Evolutionary conservation across 2,329 filamentous ascomycete species (phyloP).

Genomic region (Daldinia eschscholtzii): DNA sequence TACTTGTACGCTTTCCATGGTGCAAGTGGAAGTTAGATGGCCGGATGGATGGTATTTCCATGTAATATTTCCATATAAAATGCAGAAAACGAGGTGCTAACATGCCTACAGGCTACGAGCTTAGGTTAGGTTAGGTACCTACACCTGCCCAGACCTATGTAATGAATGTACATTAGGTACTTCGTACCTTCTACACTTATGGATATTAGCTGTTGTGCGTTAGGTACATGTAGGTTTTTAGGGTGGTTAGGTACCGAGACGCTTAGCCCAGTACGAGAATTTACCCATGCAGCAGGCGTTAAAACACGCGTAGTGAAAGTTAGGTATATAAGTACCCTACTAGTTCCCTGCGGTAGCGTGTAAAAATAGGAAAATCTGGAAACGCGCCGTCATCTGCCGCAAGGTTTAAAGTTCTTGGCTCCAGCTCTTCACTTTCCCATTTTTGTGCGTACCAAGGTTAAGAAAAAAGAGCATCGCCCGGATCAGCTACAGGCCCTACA

Average conservation of each 20-base stretch:
- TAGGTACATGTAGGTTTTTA: no score
- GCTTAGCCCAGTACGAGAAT: constrained; percentile 1
- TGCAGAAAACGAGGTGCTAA: constrained; percentile 26
- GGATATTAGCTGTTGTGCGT: background rate
- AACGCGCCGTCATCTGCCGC: constrained; percentile 43
- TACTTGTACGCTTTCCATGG: background rate
- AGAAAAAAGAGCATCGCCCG: constrained; percentile 36
- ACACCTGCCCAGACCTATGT: background rate
- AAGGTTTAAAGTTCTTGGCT: constrained; percentile 42
- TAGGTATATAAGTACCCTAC: background rate
- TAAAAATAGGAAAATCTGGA: constrained; percentile 44
- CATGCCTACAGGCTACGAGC: background rate
- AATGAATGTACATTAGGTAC: background rate
- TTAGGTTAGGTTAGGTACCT: background rate
- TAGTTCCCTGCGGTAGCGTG: constrained; percentile 29
- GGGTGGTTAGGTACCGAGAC: background rate
- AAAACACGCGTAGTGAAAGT: background rate
- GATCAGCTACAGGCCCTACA: constrained; percentile 34
- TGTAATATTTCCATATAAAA: constrained; percentile 1
- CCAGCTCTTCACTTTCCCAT: constrained; percentile 32
- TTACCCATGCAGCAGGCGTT: background rate
- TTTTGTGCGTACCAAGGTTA: constrained; percentile 31
- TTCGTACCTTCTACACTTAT: background rate
- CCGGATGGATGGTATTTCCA: background rate
- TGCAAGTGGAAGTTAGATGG: no score